These are phyloP conservation scores for Saccharomycopsis synnaedendra DNA, from an alignment of 805 yeast genomes.

Conservation along the genomic window DNA sequence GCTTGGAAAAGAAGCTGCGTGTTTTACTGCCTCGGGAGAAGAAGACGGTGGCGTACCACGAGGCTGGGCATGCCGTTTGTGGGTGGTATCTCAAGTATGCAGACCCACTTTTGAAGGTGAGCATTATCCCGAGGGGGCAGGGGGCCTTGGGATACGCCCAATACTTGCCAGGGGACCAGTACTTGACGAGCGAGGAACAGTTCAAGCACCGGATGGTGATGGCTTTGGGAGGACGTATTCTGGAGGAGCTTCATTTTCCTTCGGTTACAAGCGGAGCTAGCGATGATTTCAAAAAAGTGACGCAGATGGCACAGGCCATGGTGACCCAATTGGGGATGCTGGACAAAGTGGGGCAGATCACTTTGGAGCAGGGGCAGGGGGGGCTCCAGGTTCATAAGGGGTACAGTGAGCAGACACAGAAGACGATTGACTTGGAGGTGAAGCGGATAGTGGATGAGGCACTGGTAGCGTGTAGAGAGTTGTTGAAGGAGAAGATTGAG, in stretches of 20 bases:
- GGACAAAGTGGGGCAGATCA: conserved; percentile 69
- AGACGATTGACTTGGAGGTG: conserved; percentile 57
- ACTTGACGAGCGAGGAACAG: conserved; percentile 66
- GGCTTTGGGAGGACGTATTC: conserved; percentile 95
- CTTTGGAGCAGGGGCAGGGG: conserved; percentile 39
- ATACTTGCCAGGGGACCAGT: conserved; percentile 88
- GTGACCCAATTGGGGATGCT: conserved; percentile 91
- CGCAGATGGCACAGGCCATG: conserved; percentile 89
- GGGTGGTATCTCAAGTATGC: conserved; percentile 93
- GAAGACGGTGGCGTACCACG: conserved; percentile 89
- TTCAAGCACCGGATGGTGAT: conserved; percentile 85
- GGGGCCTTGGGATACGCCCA: conserved; percentile 98
- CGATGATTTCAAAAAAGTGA: conserved; percentile 93
- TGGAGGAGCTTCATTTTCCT: conserved; percentile 85
- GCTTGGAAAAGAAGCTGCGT: conserved; percentile 82
- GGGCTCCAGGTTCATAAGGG: conserved; percentile 48
- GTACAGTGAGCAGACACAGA: conserved; percentile 64
- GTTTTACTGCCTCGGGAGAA: conserved; percentile 80
- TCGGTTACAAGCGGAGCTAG: conserved; percentile 95
- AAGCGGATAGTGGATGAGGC: conserved; percentile 56
- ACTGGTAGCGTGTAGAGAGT: conserved; percentile 43
- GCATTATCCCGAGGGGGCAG: conserved; percentile 94
- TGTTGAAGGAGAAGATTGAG: conserved; percentile 46
- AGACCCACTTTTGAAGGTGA: conserved; percentile 89
- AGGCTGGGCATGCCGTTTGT: conserved; percentile 98